Evolutionary conservation across 2,329 filamentous ascomycete genomes (phyloP).

Genomic region (Emergomyces africanus): DNA sequence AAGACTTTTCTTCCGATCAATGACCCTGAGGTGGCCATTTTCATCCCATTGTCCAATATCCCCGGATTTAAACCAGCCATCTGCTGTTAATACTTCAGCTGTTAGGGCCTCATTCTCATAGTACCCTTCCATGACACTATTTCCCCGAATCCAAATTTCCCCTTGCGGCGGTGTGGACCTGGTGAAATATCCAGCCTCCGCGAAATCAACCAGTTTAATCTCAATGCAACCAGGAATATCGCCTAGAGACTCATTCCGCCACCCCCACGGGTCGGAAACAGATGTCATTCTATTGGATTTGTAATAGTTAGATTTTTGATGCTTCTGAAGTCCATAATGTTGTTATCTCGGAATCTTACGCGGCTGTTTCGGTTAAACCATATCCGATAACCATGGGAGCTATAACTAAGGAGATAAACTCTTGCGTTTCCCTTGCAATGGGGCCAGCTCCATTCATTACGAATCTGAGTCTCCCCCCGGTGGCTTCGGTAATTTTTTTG

Average conservation of each 20-base stretch:
- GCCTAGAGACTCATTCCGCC: constrained; percentile 64
- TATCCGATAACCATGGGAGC: constrained; percentile 92
- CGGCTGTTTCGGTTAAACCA: constrained; percentile 83
- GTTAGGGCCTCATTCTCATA: constrained; percentile 81
- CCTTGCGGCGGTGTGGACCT: constrained; percentile 70
- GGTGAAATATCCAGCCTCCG: constrained; percentile 74
- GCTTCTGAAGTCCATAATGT: neutral
- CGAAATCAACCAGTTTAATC: constrained; percentile 81
- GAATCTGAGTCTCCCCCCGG: constrained; percentile 74
- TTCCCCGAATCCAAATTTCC: constrained; percentile 80
- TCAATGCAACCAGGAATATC: constrained; percentile 67
- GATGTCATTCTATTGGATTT: constrained; percentile 26
- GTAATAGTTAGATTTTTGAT: neutral
- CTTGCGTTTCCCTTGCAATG: constrained; percentile 72
- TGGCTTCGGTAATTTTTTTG: constrained; percentile 77
- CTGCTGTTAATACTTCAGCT: constrained; percentile 58
- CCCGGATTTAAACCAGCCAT: constrained; percentile 95
- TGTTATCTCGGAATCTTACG: constrained; percentile 33
- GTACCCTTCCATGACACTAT: constrained; percentile 63
- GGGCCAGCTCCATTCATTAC: constrained; percentile 91
- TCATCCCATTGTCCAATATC: constrained; percentile 84
- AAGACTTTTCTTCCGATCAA: constrained; percentile 96
- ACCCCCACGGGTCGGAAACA: constrained; percentile 61
- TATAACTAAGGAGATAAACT: constrained; percentile 82
- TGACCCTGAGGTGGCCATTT: constrained; percentile 69